These are phyloP conservation scores for Vitis rotundifolia DNA, from an alignment of 164 flowering plant genomes.

Conservation along the genomic window DNA sequence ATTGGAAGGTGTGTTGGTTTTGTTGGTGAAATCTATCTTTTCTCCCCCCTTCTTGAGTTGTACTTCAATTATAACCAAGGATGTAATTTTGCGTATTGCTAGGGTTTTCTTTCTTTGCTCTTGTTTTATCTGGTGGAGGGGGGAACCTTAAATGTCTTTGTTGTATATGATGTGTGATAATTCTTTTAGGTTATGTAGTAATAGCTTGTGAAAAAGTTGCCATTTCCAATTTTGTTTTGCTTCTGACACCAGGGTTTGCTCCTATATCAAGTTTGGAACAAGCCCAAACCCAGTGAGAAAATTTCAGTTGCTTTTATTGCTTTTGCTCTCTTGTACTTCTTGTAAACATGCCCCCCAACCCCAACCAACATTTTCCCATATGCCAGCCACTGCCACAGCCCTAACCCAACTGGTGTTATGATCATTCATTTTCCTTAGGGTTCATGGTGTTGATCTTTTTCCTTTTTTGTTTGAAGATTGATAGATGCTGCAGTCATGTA, in stretches of 20 bases:
- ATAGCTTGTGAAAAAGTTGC: constrained; percentile 28
- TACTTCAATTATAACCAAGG: constrained; percentile 29
- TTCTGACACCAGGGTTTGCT: constrained; percentile 6
- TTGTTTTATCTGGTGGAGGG: constrained; percentile 27
- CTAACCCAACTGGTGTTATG: no score
- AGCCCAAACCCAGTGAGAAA: neutral
- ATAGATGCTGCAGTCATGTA: no score
- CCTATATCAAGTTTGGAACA: neutral
- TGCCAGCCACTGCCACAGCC: no score
- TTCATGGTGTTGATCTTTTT: no score
- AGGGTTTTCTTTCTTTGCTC: constrained; percentile 15
- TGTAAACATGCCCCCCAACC: no score
- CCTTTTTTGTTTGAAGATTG: no score
- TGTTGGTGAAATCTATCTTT: constrained; percentile 11
- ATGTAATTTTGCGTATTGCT: constrained; percentile 37
- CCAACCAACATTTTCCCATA: no score
- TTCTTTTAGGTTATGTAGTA: constrained; percentile 28
- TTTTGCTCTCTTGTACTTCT: no score
- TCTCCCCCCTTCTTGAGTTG: constrained; percentile 22
- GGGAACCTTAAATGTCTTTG: constrained; percentile 26
- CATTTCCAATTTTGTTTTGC: constrained; percentile 28
- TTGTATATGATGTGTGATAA: constrained; percentile 63
- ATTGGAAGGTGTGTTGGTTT: constrained; percentile 23
- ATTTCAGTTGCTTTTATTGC: neutral
- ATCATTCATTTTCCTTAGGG: no score